phyloP scores from a whole-genome alignment of 805 yeast genomes.

The Candida loeiensis region DNA sequence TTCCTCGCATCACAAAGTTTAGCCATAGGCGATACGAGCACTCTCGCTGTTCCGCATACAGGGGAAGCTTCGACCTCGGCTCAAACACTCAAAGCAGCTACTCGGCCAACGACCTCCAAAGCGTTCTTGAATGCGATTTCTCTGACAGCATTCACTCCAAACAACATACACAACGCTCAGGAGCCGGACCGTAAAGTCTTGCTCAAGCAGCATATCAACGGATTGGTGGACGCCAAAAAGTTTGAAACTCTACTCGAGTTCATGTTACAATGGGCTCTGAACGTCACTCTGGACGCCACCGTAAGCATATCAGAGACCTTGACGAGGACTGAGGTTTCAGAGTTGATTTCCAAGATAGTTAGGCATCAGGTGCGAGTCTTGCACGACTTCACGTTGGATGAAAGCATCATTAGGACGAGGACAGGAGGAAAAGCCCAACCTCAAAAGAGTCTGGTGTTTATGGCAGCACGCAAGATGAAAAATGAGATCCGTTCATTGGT shows the following conservation, averaged over 20 bases:
- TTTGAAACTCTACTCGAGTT: slow-evolving; percentile 5
- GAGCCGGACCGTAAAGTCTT: neutral
- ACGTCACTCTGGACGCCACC: neutral
- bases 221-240: slow-evolving; percentile 5
- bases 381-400: slow-evolving; percentile 10
- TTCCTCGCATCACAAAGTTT: slow-evolving; percentile 4
- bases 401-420: slow-evolving; percentile 7
- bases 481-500: slow-evolving; percentile 24
- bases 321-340: slow-evolving; percentile 3
- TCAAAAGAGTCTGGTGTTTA: slow-evolving; percentile 7
- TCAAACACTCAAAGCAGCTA: neutral
- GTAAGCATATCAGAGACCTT: neutral
- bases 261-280: slow-evolving; percentile 5
- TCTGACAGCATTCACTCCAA: slow-evolving; percentile 5
- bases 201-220: slow-evolving; percentile 5
- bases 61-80: neutral
- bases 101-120: slow-evolving; percentile 4
- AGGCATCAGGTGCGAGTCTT: slow-evolving; percentile 17
- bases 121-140: slow-evolving; percentile 4
- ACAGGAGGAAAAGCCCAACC: slow-evolving; percentile 3
- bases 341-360: slow-evolving; percentile 10
- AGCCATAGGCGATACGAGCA: neutral
- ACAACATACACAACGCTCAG: neutral
- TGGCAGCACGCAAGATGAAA: slow-evolving; percentile 14
- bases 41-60: neutral